phyloP scores from a whole-genome alignment of 768 basidiomycete genomes.

The Amanita molliuscula region DNA sequence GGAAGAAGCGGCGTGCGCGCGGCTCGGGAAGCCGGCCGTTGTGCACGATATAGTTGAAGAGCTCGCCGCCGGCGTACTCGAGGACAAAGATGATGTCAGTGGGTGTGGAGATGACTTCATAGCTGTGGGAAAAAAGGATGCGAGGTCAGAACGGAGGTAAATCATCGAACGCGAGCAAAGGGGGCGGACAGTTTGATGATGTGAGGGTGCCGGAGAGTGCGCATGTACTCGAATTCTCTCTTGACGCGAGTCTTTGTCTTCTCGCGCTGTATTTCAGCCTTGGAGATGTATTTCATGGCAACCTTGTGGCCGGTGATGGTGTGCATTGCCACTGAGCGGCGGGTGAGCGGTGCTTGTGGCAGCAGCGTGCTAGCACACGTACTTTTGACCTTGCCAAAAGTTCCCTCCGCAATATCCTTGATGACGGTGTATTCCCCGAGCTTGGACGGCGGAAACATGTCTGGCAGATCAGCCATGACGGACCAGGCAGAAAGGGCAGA shows the following conservation, averaged over 20 bases:
- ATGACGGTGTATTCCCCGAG: conserved; percentile 89
- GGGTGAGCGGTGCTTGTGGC: conserved; percentile 11
- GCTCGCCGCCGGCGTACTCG: conserved; percentile 91
- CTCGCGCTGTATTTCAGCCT: conserved; percentile 84
- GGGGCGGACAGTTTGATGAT: conserved; percentile 89
- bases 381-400: conserved; percentile 99
- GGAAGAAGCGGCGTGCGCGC: conserved; percentile 90
- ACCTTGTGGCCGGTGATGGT: conserved; percentile 92
- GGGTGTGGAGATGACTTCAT: conserved; percentile 86
- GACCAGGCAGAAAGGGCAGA: conserved; percentile 12
- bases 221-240: conserved; percentile 95
- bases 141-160: conserved; percentile 8
- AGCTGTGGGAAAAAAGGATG: conserved; percentile 29
- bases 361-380: conserved; percentile 24
- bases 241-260: conserved; percentile 89
- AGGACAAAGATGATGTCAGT: conserved; percentile 98
- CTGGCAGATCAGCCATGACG: conserved; percentile 22
- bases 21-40: conserved; percentile 86
- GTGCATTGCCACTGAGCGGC: conserved; percentile 74
- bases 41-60: conserved; percentile 97
- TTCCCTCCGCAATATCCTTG: conserved; percentile 87
- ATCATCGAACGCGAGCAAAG: conserved; percentile 3
- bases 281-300: conserved; percentile 96
- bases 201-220: conserved; percentile 87
- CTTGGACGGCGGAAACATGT: conserved; percentile 48